Conservation (phyloP, 768 basidiomycete species). For the Auriscalpium vulgare region DNA sequence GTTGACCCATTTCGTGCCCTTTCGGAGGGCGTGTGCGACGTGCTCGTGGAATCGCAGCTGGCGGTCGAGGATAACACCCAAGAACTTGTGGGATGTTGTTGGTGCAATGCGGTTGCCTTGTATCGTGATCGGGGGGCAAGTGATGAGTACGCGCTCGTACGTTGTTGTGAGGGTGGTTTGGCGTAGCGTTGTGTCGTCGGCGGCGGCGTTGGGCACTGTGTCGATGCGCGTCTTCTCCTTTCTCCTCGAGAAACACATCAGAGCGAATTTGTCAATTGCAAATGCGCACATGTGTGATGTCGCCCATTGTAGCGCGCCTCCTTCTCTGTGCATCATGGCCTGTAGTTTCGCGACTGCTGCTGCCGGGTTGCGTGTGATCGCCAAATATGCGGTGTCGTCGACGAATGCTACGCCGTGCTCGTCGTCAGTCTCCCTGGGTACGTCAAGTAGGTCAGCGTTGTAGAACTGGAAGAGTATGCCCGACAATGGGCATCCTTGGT, state of each 20-base stretch:
- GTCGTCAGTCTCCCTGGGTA: neutral
- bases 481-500: conserved; percentile 19
- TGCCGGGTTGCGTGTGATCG: conserved; percentile 16
- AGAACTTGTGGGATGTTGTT: neutral
- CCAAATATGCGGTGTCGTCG: conserved; percentile 13
- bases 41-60: neutral
- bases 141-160: neutral
- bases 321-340: neutral
- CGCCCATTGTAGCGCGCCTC: neutral
- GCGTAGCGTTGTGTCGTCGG: too few relatives aligned
- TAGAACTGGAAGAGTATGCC: conserved; percentile 15
- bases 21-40: neutral
- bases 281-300: neutral
- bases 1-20: neutral
- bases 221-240: too few relatives aligned
- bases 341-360: conserved; percentile 3
- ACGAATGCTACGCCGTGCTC: neutral
- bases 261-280: neutral
- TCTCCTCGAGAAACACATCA: neutral
- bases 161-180: too few relatives aligned
- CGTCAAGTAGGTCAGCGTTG: conserved; percentile 15
- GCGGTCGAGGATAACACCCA: neutral
- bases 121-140: neutral
- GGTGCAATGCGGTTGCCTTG: neutral
- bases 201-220: too few relatives aligned